Evolutionary conservation across 768 basidiomycete species (phyloP).

Genomic region (Tylopilus plumbeoviolaceoides): DNA sequence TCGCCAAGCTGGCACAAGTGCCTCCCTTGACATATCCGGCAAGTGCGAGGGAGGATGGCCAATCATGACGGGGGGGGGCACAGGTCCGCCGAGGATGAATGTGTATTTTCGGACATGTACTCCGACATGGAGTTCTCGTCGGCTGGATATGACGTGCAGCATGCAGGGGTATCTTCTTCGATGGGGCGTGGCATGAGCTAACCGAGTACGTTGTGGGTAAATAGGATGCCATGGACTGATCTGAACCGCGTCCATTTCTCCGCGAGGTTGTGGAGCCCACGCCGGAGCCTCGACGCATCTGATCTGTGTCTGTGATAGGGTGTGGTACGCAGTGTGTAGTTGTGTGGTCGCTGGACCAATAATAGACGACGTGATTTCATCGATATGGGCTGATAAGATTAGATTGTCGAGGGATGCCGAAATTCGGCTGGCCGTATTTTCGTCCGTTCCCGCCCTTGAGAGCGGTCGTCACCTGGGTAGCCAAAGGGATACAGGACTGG

Average conservation of each 20-base stretch:
- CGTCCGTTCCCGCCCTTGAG: constrained; percentile 1
- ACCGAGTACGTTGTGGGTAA: constrained; percentile 28
- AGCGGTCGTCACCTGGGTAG: neutral
- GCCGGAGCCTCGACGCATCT: constrained; percentile 26
- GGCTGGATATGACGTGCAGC: constrained; percentile 18
- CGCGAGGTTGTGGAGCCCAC: constrained; percentile 28
- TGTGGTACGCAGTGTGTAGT: constrained; percentile 5
- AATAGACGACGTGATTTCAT: constrained; percentile 15
- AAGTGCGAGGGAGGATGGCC: constrained; percentile 4
- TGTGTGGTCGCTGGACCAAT: constrained; percentile 5
- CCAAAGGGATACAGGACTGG: too few species aligned
- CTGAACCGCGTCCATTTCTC: constrained; percentile 10
- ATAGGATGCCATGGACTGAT: constrained; percentile 13
- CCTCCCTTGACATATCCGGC: constrained; percentile 20
- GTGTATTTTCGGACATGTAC: constrained; percentile 14
- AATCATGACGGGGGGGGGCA: constrained; percentile 3
- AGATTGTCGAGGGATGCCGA: constrained; percentile 18
- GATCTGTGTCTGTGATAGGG: constrained; percentile 20
- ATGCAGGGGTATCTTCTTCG: constrained; percentile 9
- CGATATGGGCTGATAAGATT: constrained; percentile 27
- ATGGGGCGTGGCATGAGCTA: constrained; percentile 20
- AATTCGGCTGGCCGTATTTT: constrained; percentile 2
- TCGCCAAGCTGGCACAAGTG: constrained; percentile 19
- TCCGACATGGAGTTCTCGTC: constrained; percentile 16
- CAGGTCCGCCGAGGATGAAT: neutral